Evolutionary conservation across 768 basidiomycete genomes (phyloP).

Genomic region (Amanita fuliginea): DNA sequence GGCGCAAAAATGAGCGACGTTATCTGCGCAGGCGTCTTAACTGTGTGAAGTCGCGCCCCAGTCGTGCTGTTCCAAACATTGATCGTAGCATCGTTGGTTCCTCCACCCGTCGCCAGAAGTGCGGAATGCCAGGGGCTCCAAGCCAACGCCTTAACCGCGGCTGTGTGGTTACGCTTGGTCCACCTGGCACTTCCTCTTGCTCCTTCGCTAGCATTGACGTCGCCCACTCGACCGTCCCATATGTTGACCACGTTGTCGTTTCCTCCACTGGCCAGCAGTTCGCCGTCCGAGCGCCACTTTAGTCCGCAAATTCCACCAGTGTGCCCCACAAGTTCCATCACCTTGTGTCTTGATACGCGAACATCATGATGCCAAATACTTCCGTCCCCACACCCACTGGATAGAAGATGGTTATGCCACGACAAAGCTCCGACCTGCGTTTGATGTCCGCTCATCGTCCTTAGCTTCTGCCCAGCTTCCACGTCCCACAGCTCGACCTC

Average conservation of each 20-base stretch:
- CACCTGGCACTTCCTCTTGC: slow-evolving; percentile 64
- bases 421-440: slow-evolving; percentile 75
- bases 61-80: slow-evolving; percentile 90
- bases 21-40: slow-evolving; percentile 83
- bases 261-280: slow-evolving; percentile 87
- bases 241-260: slow-evolving; percentile 98
- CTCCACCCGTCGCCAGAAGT: slow-evolving; percentile 87
- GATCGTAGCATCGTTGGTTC: slow-evolving; percentile 86
- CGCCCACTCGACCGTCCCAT: slow-evolving; percentile 81
- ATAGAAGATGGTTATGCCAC: slow-evolving; percentile 83
- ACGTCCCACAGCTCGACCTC: slow-evolving; percentile 95
- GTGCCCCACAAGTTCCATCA: slow-evolving; percentile 84
- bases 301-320: slow-evolving; percentile 90
- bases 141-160: slow-evolving; percentile 84
- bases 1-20: slow-evolving; percentile 85
- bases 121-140: slow-evolving; percentile 98
- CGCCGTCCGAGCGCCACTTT: slow-evolving; percentile 81
- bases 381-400: slow-evolving; percentile 85
- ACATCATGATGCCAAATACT: slow-evolving; percentile 98
- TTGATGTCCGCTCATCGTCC: slow-evolving; percentile 87
- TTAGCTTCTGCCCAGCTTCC: slow-evolving; percentile 62
- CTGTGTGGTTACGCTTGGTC: slow-evolving; percentile 87
- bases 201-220: slow-evolving; percentile 29
- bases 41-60: slow-evolving; percentile 80
- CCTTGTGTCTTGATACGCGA: slow-evolving; percentile 75